These are phyloP conservation scores for Tylopilus vinaceipallidus DNA, from an alignment of 768 basidiomycete species.

Conservation along the genomic window DNA sequence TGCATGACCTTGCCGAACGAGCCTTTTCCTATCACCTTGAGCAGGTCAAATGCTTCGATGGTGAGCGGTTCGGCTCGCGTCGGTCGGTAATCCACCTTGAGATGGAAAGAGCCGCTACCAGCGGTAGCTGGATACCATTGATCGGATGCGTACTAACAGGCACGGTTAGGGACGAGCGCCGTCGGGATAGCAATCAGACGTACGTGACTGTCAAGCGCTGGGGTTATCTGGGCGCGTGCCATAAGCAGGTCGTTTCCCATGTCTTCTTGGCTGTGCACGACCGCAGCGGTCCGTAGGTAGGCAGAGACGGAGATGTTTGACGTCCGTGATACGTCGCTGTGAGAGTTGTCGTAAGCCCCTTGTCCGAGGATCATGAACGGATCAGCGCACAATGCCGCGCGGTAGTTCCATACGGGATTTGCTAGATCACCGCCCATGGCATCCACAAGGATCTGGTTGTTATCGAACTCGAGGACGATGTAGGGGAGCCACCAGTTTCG, in stretches of 20 bases:
- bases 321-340: conserved; percentile 90
- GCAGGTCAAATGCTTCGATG: conserved; percentile 95
- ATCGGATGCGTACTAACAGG: conserved; percentile 71
- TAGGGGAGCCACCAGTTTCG: conserved; percentile 96
- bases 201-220: conserved; percentile 77
- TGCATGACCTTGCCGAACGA: conserved; percentile 99
- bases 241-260: conserved; percentile 98
- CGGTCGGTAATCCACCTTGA: conserved; percentile 93
- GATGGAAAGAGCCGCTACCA: conserved; percentile 88
- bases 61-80: conserved; percentile 79
- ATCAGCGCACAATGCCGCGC: conserved; percentile 83
- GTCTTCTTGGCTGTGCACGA: conserved; percentile 74
- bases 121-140: conserved; percentile 87
- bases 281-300: conserved; percentile 82
- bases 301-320: conserved; percentile 91
- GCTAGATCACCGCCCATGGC: conserved; percentile 92
- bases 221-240: conserved; percentile 88
- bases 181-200: conserved; percentile 22
- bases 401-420: conserved; percentile 93
- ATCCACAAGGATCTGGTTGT: conserved; percentile 96
- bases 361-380: not conserved
- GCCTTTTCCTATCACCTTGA: conserved; percentile 98
- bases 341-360: conserved; percentile 5
- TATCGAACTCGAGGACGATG: conserved; percentile 96
- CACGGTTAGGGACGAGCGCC: conserved; percentile 3